Conservation (phyloP, 192 early-diverging fungal genomes). For the Spinellus fusiger region DNA sequence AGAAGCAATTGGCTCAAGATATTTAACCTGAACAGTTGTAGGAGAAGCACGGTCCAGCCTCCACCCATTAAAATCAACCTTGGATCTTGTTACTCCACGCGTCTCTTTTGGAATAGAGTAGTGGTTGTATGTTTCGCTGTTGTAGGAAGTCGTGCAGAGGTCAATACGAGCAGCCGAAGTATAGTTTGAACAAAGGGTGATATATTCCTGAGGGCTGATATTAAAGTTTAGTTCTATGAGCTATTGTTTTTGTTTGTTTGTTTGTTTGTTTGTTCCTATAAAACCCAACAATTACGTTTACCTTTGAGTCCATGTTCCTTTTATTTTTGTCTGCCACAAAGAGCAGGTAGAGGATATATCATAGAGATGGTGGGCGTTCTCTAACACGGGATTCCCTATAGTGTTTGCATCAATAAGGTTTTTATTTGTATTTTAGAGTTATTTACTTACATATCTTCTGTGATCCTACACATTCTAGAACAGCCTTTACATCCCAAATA, state of each 20-base stretch:
- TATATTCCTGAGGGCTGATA: constrained; percentile 11
- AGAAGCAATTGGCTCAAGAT: constrained; percentile 30
- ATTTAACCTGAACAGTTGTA: constrained; percentile 27
- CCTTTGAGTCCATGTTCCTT: constrained; percentile 43
- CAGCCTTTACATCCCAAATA: constrained; percentile 47
- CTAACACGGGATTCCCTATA: constrained; percentile 41
- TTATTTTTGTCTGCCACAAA: constrained; percentile 35
- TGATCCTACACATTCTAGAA: constrained; percentile 33
- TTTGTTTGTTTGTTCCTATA: background rate
- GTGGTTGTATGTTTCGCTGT: constrained; percentile 14
- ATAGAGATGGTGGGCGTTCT: constrained; percentile 33
- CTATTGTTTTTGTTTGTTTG: background rate
- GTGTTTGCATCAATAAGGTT: background rate
- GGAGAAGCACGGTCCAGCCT: constrained; percentile 24
- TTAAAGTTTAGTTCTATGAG: background rate
- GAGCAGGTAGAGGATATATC: constrained; percentile 31
- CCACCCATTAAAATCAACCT: constrained; percentile 16
- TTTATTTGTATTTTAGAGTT: background rate
- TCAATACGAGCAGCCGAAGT: constrained; percentile 12
- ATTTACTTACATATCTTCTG: constrained; percentile 32
- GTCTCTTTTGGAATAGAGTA: constrained; percentile 14
- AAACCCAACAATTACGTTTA: constrained; percentile 6
- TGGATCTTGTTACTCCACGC: constrained; percentile 11
- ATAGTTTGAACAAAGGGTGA: constrained; percentile 13
- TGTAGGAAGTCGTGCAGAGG: constrained; percentile 14